A percentile compares a stretch with the other conserved stretches of the same genome.
phyloP scores from a whole-genome alignment of 1,284 basidiomycete species.

The Cystobasidium sp. region DNA sequence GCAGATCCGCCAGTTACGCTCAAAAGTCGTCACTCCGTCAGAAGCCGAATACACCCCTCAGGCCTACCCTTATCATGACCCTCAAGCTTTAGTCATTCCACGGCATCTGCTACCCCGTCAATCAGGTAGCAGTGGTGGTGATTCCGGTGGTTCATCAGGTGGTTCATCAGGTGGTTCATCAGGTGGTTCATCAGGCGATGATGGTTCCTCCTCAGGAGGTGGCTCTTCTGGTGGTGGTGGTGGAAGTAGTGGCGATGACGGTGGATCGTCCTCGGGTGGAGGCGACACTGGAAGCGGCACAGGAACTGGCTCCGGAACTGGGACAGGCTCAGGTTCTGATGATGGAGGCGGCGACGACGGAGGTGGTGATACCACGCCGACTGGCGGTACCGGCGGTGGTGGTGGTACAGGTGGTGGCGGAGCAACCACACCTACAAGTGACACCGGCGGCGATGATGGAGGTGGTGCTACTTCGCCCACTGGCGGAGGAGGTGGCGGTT shows the following conservation, averaged over 20 bases:
- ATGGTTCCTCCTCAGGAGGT: slow-evolving; percentile 3
- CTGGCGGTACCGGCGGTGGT: neutral
- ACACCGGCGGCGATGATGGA: too few species aligned
- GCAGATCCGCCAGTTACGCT: slow-evolving; percentile 3
- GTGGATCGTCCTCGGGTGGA: slow-evolving; percentile 1
- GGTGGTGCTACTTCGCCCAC: too few species aligned
- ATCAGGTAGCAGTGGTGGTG: slow-evolving; percentile 7
- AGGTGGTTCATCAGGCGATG: slow-evolving; percentile 1
- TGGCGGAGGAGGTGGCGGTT: too few species aligned
- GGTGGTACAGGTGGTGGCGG: neutral
- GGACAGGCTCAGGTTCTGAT: neutral
- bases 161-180: neutral
- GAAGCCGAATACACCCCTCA: neutral
- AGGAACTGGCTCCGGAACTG: neutral
- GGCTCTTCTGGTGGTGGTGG: slow-evolving; percentile 11
- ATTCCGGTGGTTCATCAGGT: neutral
- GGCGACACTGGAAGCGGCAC: slow-evolving; percentile 3
- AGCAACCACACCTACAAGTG: too few species aligned
- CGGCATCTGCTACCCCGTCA: neutral
- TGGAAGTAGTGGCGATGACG: neutral
- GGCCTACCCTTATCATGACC: neutral
- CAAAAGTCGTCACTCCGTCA: neutral
- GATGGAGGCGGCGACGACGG: neutral
- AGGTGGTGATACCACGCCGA: neutral
- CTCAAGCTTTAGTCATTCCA: neutral